phyloP scores from a whole-genome alignment of 306 rosid species.

The Corylus heterophylla region DNA sequence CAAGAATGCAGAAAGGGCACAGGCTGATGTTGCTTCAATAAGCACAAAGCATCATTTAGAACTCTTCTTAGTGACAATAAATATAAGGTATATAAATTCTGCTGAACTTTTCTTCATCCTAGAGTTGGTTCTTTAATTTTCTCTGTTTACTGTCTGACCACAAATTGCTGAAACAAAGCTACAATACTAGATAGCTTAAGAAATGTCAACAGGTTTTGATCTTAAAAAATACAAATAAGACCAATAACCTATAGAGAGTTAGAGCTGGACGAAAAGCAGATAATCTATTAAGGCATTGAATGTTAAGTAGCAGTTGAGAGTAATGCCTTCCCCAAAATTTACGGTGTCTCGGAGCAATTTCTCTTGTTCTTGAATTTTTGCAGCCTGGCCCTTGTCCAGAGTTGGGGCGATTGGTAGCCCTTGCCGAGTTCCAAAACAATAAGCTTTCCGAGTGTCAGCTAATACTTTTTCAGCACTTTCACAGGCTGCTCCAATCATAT shows the following conservation, averaged over 20 bases:
- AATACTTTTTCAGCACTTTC: slow-evolving; percentile 90
- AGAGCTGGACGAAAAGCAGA: slow-evolving; percentile 5
- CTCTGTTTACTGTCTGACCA: neutral
- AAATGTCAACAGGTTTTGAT: neutral
- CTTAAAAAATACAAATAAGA: neutral
- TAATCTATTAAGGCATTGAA: neutral
- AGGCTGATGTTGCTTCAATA: slow-evolving; percentile 1
- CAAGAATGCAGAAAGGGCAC: neutral
- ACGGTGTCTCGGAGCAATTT: slow-evolving; percentile 88
- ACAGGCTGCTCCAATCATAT: slow-evolving; percentile 89
- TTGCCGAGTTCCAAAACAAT: slow-evolving; percentile 84
- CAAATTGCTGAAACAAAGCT: slow-evolving; percentile 5
- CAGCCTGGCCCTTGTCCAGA: slow-evolving; percentile 91
- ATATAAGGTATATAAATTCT: neutral
- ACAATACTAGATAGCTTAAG: neutral
- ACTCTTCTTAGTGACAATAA: neutral
- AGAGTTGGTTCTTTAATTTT: neutral
- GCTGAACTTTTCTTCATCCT: neutral
- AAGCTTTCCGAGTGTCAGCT: slow-evolving; percentile 95
- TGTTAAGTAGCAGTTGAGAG: slow-evolving; percentile 5
- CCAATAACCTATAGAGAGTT: neutral
- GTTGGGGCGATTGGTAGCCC: slow-evolving; percentile 77
- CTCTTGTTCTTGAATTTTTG: slow-evolving; percentile 92
- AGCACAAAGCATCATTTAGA: neutral
- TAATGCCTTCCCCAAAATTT: slow-evolving; percentile 71